phyloP scores from a whole-genome alignment of 805 yeast species.

The Dipodascopsis uninucleata region DNA sequence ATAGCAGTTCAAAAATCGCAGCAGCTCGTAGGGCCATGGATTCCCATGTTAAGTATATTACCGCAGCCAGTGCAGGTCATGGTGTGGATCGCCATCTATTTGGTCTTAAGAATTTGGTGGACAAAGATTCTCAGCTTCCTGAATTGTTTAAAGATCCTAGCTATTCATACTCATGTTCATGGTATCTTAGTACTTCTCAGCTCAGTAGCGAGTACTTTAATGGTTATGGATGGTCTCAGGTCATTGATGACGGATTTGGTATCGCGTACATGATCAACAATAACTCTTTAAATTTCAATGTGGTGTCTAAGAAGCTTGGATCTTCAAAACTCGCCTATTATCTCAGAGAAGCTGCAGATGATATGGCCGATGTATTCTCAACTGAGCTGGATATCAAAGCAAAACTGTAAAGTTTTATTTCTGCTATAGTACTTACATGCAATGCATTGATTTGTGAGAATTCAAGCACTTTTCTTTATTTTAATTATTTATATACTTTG shows the following conservation, averaged over 20 bases:
- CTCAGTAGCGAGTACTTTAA: conserved; percentile 78
- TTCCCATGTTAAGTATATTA: conserved; percentile 70
- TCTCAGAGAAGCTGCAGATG: conserved; percentile 74
- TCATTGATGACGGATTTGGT: conserved; percentile 89
- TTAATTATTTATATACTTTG: too few relatives aligned
- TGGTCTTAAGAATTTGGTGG: conserved; percentile 73
- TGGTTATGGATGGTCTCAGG: conserved; percentile 96
- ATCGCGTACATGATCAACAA: conserved; percentile 88
- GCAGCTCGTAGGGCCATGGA: conserved; percentile 69
- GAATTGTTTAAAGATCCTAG: conserved; percentile 72
- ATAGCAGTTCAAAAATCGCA: conserved; percentile 54
- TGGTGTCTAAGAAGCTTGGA: conserved; percentile 64
- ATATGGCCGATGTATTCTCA: conserved; percentile 62
- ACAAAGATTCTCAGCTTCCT: conserved; percentile 55
- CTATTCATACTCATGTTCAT: conserved; percentile 68
- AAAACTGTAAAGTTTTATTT: conserved; percentile 40
- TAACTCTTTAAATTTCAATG: conserved; percentile 80
- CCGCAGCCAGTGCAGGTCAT: conserved; percentile 74
- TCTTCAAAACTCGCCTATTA: conserved; percentile 53
- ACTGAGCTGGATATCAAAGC: conserved; percentile 35
- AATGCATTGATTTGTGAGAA: neutral
- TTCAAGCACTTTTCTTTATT: too few relatives aligned
- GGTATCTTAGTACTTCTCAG: conserved; percentile 90
- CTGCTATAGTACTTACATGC: too few relatives aligned
- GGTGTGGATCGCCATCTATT: conserved; percentile 94